Evolutionary conservation across 2,329 filamentous ascomycete genomes (phyloP), one percentile per base, ranked within the genome.

Genomic region (Hortaea werneckii): DNA sequence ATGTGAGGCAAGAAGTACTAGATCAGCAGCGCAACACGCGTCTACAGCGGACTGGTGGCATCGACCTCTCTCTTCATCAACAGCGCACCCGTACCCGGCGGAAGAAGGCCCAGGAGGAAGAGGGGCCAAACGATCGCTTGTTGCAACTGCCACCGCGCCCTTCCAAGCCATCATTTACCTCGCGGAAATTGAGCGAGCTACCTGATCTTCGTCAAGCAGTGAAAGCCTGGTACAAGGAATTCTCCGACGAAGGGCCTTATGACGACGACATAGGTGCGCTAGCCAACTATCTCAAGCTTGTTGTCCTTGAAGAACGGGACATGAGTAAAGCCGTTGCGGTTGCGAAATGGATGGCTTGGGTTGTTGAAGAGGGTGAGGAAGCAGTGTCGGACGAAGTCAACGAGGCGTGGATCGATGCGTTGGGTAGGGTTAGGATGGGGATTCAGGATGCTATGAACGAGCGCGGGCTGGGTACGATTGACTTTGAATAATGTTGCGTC

Each of bases 1-100:
- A 94, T 40, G 77, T 94, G 40, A 79, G 85, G 9, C 72, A 69
- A 11, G 89, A 96, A 65, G 75, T 96, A 5, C 65, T 95, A 2
- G 80, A 79, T 13, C 85, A 94, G 56, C 82, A 89, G 58, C 75
- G 74, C 30, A 76, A 76, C 13, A 65, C 68, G 13, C 78, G 74
- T n/a, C 69, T 83, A 13, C 78, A 79, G 8, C 75, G 79, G 34
- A 61, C 57, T 1, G 61, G 61, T 5, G 63, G 62, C 5, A 63
- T 66, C n/a, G 61, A 65, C 43, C 47, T 57, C 5, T 67, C 52
- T 37, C 57, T 43, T 20, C 68, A 53, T 42, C 20, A 2, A 20
- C 55, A 57, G 41, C 49, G 58, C 28, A 27, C 50, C 40, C 43
- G 56, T 47, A 44, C 47, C 10, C 45, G 35, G 4, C 29, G 51